phyloP scores from a whole-genome alignment of 1,284 basidiomycete genomes.

The Rhodotorula sp. region DNA sequence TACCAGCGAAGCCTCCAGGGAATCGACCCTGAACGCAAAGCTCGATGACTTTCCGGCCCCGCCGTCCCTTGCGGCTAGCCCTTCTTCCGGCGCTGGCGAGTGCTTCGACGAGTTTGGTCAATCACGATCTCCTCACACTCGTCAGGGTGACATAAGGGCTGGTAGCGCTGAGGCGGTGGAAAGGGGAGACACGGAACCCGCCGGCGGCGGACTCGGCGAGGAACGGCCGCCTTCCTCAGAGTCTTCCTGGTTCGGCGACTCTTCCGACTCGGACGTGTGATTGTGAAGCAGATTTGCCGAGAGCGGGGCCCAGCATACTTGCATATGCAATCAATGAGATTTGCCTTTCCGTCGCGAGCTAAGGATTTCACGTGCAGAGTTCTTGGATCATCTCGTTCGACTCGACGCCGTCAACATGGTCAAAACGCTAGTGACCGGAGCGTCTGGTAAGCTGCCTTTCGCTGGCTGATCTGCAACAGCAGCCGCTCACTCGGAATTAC shows the following conservation, averaged over 20 bases:
- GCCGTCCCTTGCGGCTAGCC: neutral
- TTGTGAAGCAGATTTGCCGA: neutral
- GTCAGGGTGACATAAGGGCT: no score
- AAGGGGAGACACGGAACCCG: neutral
- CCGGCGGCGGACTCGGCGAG: neutral
- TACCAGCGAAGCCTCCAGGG: neutral
- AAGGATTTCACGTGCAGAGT: neutral
- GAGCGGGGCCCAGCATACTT: no score
- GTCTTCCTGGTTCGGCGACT: neutral
- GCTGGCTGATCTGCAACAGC: neutral
- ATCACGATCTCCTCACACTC: neutral
- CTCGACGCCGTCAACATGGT: neutral
- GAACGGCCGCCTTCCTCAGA: neutral
- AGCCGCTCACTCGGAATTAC: neutral
- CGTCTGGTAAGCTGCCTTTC: constrained; percentile 16
- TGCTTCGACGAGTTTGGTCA: neutral
- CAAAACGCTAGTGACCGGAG: constrained; percentile 33
- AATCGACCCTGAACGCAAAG: neutral
- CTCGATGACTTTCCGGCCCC: constrained; percentile 16
- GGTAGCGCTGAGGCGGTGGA: neutral
- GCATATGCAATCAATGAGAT: no score
- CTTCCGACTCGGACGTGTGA: neutral
- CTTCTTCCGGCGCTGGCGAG: neutral
- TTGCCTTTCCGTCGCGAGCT: neutral
- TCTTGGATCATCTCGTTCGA: neutral